phyloP scores from a whole-genome alignment of 2,329 filamentous ascomycete genomes.

The Helicocarpus griseus region DNA sequence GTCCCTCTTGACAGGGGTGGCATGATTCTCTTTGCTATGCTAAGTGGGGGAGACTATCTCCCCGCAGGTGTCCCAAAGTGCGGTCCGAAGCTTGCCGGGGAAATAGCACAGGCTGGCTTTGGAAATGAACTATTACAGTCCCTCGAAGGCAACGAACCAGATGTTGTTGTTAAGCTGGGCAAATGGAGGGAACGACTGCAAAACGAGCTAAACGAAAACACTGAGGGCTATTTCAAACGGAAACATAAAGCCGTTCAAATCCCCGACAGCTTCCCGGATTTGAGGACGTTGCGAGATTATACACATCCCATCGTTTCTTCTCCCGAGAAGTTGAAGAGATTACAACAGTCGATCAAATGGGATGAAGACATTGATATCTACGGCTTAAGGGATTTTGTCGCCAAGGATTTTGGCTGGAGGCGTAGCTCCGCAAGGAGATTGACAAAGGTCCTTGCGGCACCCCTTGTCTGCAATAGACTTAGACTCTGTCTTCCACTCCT shows the following conservation, averaged over 20 bases:
- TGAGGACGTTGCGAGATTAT: constrained; percentile 74
- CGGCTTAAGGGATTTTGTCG: constrained; percentile 62
- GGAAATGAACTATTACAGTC: constrained; percentile 56
- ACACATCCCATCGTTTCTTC: constrained; percentile 75
- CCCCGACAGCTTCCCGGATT: constrained; percentile 70
- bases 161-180: constrained; percentile 33
- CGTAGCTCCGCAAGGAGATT: constrained; percentile 57
- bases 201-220: constrained; percentile 73
- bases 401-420: constrained; percentile 79
- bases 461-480: constrained; percentile 58
- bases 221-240: constrained; percentile 67
- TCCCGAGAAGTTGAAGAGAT: constrained; percentile 43
- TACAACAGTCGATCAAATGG: constrained; percentile 50
- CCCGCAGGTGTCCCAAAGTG: constrained; percentile 81
- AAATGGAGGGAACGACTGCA: constrained; percentile 64
- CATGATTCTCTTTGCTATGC: constrained; percentile 87
- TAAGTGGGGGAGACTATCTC: constrained; percentile 92
- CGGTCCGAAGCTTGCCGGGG: constrained; percentile 77
- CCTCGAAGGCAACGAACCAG: constrained; percentile 45
- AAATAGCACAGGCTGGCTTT: constrained; percentile 82
- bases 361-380: constrained; percentile 54
- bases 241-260: constrained; percentile 66
- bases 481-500: constrained; percentile 20
- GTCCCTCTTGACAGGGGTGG: constrained; percentile 62
- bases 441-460: constrained; percentile 71